Conservation (phyloP, 805 yeast genomes). For the Wickerhamomyces sydowiorum region DNA sequence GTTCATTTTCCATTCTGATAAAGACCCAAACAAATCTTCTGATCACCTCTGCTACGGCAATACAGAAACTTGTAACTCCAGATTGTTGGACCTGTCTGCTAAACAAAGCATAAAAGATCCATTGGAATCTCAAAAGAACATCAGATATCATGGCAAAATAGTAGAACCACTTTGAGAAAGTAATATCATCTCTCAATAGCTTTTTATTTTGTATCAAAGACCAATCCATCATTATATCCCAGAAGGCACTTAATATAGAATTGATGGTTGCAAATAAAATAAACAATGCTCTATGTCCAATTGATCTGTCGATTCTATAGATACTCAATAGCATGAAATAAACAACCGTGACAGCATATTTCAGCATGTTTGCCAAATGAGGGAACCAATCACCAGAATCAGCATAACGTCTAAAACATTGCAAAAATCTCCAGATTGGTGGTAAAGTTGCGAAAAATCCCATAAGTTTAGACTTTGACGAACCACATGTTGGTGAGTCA, state of each 20-base stretch:
- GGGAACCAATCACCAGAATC: constrained; percentile 97
- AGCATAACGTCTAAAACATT: constrained; percentile 83
- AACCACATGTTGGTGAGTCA: constrained; percentile 53
- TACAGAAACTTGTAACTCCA: constrained; percentile 76
- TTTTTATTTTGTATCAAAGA: constrained; percentile 69
- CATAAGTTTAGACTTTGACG: constrained; percentile 66
- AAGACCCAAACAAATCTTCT: constrained; percentile 88
- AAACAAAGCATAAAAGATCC: constrained; percentile 86
- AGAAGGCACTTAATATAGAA: constrained; percentile 59
- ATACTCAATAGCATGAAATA: constrained; percentile 72
- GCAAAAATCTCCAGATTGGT: constrained; percentile 83
- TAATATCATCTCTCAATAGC: constrained; percentile 66
- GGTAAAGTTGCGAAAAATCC: constrained; percentile 87
- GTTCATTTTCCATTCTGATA: constrained; percentile 95
- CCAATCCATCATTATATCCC: constrained; percentile 98
- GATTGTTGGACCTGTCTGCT: constrained; percentile 77
- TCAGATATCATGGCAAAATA: constrained; percentile 72
- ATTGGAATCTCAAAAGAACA: constrained; percentile 74
- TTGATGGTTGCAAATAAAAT: constrained; percentile 72
- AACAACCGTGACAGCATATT: constrained; percentile 61
- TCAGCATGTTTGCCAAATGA: constrained; percentile 82
- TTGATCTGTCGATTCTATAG: constrained; percentile 57
- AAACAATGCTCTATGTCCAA: constrained; percentile 44
- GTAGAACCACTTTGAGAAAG: constrained; percentile 55
- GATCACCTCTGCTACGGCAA: constrained; percentile 76